These are phyloP conservation scores for Penicillium diatomitis DNA, from an alignment of 495 filamentous ascomycete species.

Conservation along the genomic window DNA sequence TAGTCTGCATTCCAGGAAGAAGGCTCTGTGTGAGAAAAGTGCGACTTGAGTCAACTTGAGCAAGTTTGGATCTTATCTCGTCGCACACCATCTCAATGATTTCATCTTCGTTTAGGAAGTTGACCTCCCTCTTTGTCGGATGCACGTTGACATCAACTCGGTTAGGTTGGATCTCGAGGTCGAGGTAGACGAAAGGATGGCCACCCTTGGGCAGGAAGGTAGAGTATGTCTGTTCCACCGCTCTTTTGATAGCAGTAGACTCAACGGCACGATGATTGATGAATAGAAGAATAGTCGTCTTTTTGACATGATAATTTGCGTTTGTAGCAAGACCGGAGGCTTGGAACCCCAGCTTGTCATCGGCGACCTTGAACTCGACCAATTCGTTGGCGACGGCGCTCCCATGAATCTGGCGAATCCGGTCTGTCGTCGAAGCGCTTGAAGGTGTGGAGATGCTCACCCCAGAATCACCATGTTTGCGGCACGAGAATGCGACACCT, in stretches of 20 bases:
- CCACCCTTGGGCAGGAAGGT: conserved; percentile 88
- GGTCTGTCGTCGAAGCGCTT: conserved; percentile 61
- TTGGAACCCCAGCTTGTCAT: conserved; percentile 74
- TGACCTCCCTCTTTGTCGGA: conserved; percentile 95
- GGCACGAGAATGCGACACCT: conserved; percentile 88
- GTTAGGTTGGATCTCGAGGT: conserved; percentile 85
- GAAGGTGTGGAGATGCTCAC: conserved; percentile 70
- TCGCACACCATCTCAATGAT: conserved; percentile 84
- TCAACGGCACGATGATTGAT: conserved; percentile 98
- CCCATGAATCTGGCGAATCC: conserved; percentile 86
- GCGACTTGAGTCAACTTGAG: conserved; percentile 86
- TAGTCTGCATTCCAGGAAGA: conserved; percentile 51
- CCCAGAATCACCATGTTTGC: conserved; percentile 85
- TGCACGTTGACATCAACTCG: conserved; percentile 97
- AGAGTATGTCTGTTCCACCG: conserved; percentile 85
- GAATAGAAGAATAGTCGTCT: conserved; percentile 81
- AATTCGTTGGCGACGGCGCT: conserved; percentile 83
- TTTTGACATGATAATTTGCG: conserved; percentile 93
- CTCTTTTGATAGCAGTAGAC: conserved; percentile 79
- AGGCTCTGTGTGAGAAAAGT: conserved; percentile 92
- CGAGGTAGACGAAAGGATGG: conserved; percentile 90
- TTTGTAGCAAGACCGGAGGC: conserved; percentile 79
- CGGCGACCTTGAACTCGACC: conserved; percentile 62
- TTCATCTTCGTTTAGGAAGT: conserved; percentile 97
- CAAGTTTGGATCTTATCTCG: conserved; percentile 68